Evolutionary conservation across 768 basidiomycete species (phyloP).

Genomic region (Kwoniella bestiolae): DNA sequence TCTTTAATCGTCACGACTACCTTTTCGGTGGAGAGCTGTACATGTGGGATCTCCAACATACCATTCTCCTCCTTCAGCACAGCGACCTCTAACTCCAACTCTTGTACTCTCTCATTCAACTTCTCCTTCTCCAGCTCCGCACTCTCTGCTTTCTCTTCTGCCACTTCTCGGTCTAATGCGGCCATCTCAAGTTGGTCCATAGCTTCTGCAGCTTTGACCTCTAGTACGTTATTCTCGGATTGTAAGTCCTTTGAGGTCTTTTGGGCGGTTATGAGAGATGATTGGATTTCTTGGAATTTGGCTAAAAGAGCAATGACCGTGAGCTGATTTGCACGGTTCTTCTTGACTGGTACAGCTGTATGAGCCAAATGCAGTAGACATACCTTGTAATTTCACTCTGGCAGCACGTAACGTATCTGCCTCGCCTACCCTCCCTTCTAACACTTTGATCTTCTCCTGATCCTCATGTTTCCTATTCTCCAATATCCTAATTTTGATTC

Average conservation of each 20-base stretch:
- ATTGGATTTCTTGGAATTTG: slow-evolving; percentile 78
- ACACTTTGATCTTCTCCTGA: slow-evolving; percentile 76
- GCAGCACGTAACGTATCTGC: slow-evolving; percentile 80
- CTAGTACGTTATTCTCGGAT: slow-evolving; percentile 74
- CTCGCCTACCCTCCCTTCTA: slow-evolving; percentile 81
- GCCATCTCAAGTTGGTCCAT: slow-evolving; percentile 93
- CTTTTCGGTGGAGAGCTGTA: too few relatives aligned
- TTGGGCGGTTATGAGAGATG: slow-evolving; percentile 75
- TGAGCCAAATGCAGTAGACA: slow-evolving; percentile 22
- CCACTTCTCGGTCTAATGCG: slow-evolving; percentile 93
- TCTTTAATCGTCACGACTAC: too few relatives aligned
- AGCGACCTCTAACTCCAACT: slow-evolving; percentile 79
- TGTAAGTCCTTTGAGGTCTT: slow-evolving; percentile 74
- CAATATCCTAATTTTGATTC: slow-evolving; percentile 78
- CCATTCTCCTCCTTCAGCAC: slow-evolving; percentile 70
- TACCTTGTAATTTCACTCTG: slow-evolving; percentile 79
- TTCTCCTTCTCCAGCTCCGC: slow-evolving; percentile 79
- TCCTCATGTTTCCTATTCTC: slow-evolving; percentile 89
- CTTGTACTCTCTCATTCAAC: slow-evolving; percentile 74
- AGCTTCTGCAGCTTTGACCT: slow-evolving; percentile 72
- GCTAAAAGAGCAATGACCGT: slow-evolving; percentile 57
- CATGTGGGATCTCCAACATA: neutral
- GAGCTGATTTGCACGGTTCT: too few relatives aligned
- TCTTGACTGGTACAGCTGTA: too few relatives aligned
- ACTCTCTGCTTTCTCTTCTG: slow-evolving; percentile 86